Evolutionary conservation across 371 early-diverging fungal species (phyloP), one percentile per base, ranked within the genome.

Genomic region (Apophysomyces elegans): DNA sequence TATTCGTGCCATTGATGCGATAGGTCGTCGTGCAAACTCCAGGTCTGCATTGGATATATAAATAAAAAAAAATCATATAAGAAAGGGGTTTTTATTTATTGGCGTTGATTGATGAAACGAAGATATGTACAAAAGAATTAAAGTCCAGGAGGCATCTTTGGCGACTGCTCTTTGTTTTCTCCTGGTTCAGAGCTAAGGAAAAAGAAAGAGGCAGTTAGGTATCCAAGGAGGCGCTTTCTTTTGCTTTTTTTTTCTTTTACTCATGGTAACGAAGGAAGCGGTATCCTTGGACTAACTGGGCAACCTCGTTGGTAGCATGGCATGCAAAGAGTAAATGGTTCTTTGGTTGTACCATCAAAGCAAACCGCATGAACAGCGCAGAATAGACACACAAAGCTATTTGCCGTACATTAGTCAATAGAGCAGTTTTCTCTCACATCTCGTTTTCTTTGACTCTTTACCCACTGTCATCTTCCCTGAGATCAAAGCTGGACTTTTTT

Each of bases 391-490:
- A 78, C 59, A 92, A 71, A 35, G 93, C 92, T 71, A 14, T 21
- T 37, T 37, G 38, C 8, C 35, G 26, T 13, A 1, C 5, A 13
- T 60, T 60, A 5, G 14, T 44, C 26, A 14, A 18, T 16, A 45
- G 37, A 64, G 16, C 54, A 37, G 37, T 37, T 46, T 36, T 2
- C 21, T 26, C 32, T 32, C n/a, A 18, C 12, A 13, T 46, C 18
- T 32, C 11, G 45, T 36, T 58, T 44, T 46, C 63, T 62, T 26
- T 26, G 32, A 26, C 2, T 26, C 32, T 26, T 26, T 77, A 91
- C 92, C 93, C 21, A 70, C 69, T 26, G 96, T 99, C 99, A 99
- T 99, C 67, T 94, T 96, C 62, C 95, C 95, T 43, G 92, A 91
- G 74, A 99, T 99, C 73, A 91, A 76, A 66, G 95, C 95, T 16